Base-by-base conservation (phyloP, 305 asterid species). In the Solanum hybrid region DNA sequence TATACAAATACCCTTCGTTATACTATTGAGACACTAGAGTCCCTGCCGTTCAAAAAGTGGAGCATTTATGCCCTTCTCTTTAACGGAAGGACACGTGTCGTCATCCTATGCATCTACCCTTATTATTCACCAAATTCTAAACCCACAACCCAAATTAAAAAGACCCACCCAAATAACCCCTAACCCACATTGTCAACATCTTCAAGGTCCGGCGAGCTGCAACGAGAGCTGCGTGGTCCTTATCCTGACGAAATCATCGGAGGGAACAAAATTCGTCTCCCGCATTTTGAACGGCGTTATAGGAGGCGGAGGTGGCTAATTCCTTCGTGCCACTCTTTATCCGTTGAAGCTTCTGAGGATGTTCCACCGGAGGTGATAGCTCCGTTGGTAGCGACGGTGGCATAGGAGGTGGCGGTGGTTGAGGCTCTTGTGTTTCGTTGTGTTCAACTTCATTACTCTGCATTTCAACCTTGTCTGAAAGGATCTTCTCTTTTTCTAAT, bases 181-280 rank as follows among this genome's bases (percentile, higher is more conserved):
- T 40, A 1, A 40, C 51, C 15, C 51, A 40, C 2, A 4, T 40
- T 89, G 14, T 40, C 51, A 40, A 40, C 15, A 84, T 97, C 98
- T 87, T 95, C 98, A 24, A 89, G 90, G 29, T 94, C 97, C 89
- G 96, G 95, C 5, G 95, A 95, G 94, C 95, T 95, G 90, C 97
- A 91, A 31, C 94, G 91, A 22, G 98, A 95, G 92, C 93, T 94
- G 60, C 4, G 89, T 88, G 94, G 95, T 94, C 60, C 87, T 91
- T 90, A 95, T 94, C 85, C 93, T 91, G 56, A 94, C 93, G 60
- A 89, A 95, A 86, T 96, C 97, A 37, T 96, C 97, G 15, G 86
- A 91, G 8, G 94, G 93, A 7, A 92, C 94, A 37, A 94, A 95
- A 78, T 91, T 92, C 22, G 73, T 88, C 13, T 90, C 94, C 86